phyloP scores from a whole-genome alignment of 2,329 filamentous ascomycete species.

The Chrysosphaeria jannelii region DNA sequence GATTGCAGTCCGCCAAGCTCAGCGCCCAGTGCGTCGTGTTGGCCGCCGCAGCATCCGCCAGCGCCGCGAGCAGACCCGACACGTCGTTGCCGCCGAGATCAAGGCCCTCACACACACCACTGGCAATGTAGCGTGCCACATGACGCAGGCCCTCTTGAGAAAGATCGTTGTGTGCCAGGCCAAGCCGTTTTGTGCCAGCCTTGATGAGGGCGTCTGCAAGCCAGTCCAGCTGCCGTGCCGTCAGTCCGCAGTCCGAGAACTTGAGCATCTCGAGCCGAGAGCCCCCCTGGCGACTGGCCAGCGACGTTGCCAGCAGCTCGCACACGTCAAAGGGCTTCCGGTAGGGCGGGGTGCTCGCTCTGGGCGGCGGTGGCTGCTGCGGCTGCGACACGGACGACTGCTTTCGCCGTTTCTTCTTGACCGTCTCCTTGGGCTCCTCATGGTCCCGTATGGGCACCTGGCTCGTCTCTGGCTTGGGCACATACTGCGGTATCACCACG shows the following conservation, averaged over 20 bases:
- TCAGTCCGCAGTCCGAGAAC: constrained; percentile 49
- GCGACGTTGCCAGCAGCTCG: constrained; percentile 39
- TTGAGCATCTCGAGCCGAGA: constrained; percentile 54
- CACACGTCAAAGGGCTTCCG: constrained; percentile 19
- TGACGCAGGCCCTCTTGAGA: constrained; percentile 44
- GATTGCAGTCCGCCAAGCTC: constrained; percentile 59
- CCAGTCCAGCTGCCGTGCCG: constrained; percentile 35
- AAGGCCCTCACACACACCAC: constrained; percentile 56
- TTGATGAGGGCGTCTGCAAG: constrained; percentile 61
- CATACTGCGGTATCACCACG: constrained; percentile 38
- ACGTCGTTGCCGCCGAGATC: constrained; percentile 69
- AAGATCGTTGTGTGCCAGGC: constrained; percentile 57
- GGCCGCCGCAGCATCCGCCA: constrained; percentile 21
- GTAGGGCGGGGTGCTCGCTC: constrained; percentile 4
- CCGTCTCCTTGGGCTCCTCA: no score
- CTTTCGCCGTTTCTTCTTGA: not conserved
- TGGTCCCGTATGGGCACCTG: no score
- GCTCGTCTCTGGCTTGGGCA: no score
- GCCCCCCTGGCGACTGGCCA: constrained; percentile 49
- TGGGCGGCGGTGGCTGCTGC: no score
- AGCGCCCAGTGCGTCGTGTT: constrained; percentile 42
- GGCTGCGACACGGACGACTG: no score
- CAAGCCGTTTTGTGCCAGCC: constrained; percentile 48
- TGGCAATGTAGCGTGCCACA: constrained; percentile 44
- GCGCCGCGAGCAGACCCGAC: constrained; percentile 19